Conservation (phyloP, 371 early-diverging fungal genomes). For the Mucor circinelloides region DNA sequence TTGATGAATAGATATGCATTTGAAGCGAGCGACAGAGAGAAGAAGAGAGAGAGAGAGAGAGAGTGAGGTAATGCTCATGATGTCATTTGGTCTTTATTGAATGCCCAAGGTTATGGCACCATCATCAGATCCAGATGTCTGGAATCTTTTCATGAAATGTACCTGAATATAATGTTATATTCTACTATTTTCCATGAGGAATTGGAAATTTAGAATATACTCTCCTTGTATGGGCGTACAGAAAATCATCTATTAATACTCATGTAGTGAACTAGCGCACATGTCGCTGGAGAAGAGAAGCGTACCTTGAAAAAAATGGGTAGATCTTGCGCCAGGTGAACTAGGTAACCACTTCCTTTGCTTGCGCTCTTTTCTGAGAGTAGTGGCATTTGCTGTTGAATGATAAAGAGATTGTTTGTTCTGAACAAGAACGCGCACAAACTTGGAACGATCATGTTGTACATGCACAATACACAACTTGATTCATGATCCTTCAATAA, state of each 20-base stretch:
- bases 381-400: too few relatives aligned
- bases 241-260: background rate
- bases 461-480: too few relatives aligned
- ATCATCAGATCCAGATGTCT: background rate
- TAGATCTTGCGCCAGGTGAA: background rate
- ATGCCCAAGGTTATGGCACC: background rate
- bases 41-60: background rate
- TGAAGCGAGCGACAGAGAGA: too few relatives aligned
- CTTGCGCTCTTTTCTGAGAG: too few relatives aligned
- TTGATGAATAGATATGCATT: too few relatives aligned
- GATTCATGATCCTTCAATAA: too few relatives aligned
- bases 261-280: background rate
- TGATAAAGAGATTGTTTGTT: too few relatives aligned
- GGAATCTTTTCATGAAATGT: background rate
- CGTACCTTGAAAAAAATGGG: background rate
- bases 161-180: background rate
- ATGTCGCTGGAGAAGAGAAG: too few relatives aligned
- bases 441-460: too few relatives aligned
- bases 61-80: background rate
- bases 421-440: too few relatives aligned
- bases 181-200: background rate
- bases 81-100: background rate
- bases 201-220: background rate
- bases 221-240: background rate
- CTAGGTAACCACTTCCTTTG: too few relatives aligned